These are phyloP conservation scores for Aspergillus leporis DNA, from an alignment of 495 filamentous ascomycete species.

Conservation along the genomic window DNA sequence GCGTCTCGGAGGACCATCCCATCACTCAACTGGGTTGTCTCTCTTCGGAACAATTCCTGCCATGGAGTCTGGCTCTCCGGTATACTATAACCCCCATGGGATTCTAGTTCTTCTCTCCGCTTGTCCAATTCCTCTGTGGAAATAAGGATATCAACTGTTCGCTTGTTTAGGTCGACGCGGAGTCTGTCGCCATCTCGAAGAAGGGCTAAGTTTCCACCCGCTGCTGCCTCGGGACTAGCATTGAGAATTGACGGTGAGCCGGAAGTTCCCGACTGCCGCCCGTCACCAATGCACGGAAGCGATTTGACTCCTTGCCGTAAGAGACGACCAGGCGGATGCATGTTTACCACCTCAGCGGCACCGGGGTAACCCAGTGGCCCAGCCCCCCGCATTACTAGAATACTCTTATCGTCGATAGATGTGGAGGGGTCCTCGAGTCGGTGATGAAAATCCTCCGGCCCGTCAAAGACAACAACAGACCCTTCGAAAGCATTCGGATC, in stretches of 20 bases:
- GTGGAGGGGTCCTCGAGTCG: conserved; percentile 48
- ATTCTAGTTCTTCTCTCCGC: conserved; percentile 53
- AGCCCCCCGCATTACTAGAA: conserved; percentile 55
- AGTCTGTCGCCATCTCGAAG: conserved; percentile 55
- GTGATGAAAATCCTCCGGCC: conserved; percentile 52
- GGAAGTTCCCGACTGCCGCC: conserved; percentile 57
- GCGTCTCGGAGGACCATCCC: conserved; percentile 55
- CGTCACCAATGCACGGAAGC: conserved; percentile 57
- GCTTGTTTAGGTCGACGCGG: conserved; percentile 55
- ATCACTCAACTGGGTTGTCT: conserved; percentile 51
- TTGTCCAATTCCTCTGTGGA: conserved; percentile 61
- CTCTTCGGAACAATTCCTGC: conserved; percentile 53
- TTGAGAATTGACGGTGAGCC: conserved; percentile 56
- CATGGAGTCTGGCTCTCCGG: conserved; percentile 49
- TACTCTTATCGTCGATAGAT: conserved; percentile 47
- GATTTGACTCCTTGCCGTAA: conserved; percentile 49
- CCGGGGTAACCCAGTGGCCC: conserved; percentile 57
- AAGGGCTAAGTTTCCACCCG: conserved; percentile 57
- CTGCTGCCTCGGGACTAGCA: conserved; percentile 60
- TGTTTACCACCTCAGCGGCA: conserved; percentile 58
- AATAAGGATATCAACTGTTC: conserved; percentile 54
- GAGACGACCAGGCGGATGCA: conserved; percentile 51
- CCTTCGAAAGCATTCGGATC: conserved; percentile 56
- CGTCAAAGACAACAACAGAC: conserved; percentile 52
- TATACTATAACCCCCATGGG: conserved; percentile 34